A percentile compares a stretch with the other conserved stretches of the same genome.
Conservation (phyloP, 306 rosid genomes). For the Castanopsis chinensis region DNA sequence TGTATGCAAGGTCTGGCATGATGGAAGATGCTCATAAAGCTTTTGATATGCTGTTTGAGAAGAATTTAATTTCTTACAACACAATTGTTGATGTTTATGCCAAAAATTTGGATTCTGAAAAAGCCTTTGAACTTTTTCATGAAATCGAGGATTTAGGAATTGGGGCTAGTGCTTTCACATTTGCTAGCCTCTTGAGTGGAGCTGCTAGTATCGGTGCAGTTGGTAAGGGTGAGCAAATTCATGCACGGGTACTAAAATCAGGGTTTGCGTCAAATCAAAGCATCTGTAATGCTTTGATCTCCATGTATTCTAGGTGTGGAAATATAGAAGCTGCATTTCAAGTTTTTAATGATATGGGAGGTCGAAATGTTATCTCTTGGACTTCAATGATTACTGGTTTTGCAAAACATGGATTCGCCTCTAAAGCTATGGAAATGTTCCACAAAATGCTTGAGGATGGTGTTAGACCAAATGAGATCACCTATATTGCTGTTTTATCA, state of each 20-base stretch:
- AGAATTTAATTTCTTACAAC: slow-evolving; percentile 41
- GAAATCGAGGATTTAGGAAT: slow-evolving; percentile 33
- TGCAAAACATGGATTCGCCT: slow-evolving; percentile 61
- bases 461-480: slow-evolving; percentile 55
- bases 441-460: slow-evolving; percentile 52
- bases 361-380: slow-evolving; percentile 61
- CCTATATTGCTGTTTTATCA: slow-evolving; percentile 66
- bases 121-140: slow-evolving; percentile 31
- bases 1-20: slow-evolving; percentile 61
- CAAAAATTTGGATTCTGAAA: slow-evolving; percentile 28
- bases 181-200: slow-evolving; percentile 63
- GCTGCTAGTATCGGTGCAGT: slow-evolving; percentile 56
- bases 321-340: slow-evolving; percentile 53
- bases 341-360: slow-evolving; percentile 42
- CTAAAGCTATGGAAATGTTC: slow-evolving; percentile 54
- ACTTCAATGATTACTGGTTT: slow-evolving; percentile 55
- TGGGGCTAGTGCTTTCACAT: slow-evolving; percentile 49
- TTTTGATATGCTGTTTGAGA: slow-evolving; percentile 51
- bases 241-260: slow-evolving; percentile 43
- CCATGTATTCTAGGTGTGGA: slow-evolving; percentile 72
- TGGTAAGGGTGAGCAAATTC: slow-evolving; percentile 60
- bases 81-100: slow-evolving; percentile 32
- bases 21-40: slow-evolving; percentile 50
- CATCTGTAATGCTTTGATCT: slow-evolving; percentile 54
- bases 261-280: slow-evolving; percentile 37